Conservation (phyloP, 2,329 filamentous ascomycete genomes). For the Aspergillus arachidicola region DNA sequence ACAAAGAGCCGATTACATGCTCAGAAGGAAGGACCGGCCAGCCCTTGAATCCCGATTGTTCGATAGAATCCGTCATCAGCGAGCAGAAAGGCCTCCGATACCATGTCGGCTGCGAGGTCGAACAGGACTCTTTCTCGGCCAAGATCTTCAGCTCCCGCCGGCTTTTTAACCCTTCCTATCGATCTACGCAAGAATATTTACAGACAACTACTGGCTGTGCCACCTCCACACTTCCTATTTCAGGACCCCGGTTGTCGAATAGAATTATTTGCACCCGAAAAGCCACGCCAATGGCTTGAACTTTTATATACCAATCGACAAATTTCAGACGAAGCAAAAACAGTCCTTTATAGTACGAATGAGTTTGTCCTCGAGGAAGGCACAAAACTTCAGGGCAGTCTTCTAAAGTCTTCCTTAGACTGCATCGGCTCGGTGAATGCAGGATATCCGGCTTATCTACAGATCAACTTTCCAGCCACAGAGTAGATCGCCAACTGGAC, state of each 20-base stretch:
- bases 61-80: not conserved
- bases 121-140: not conserved
- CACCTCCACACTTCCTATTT: conserved; percentile 12
- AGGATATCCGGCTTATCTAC: conserved; percentile 1
- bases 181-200: conserved; percentile 2
- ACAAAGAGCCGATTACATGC: too few relatives aligned
- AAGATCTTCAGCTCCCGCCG: not conserved
- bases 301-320: conserved; percentile 11
- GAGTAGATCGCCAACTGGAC: not conserved
- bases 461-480: conserved; percentile 8
- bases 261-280: conserved; percentile 10
- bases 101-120: not conserved
- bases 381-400: not conserved
- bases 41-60: fast-evolving
- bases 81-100: not conserved
- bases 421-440: conserved; percentile 10
- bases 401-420: conserved; percentile 9
- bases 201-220: conserved; percentile 2
- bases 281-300: conserved; percentile 5
- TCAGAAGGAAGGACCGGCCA: fast-evolving
- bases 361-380: conserved; percentile 8
- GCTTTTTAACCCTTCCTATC: conserved; percentile 1
- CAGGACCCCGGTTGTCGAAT: conserved; percentile 9
- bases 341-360: conserved; percentile 8
- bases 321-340: conserved; percentile 3